Base-by-base conservation (phyloP, 495 filamentous ascomycete species). In the Penicillium longicatenatum region DNA sequence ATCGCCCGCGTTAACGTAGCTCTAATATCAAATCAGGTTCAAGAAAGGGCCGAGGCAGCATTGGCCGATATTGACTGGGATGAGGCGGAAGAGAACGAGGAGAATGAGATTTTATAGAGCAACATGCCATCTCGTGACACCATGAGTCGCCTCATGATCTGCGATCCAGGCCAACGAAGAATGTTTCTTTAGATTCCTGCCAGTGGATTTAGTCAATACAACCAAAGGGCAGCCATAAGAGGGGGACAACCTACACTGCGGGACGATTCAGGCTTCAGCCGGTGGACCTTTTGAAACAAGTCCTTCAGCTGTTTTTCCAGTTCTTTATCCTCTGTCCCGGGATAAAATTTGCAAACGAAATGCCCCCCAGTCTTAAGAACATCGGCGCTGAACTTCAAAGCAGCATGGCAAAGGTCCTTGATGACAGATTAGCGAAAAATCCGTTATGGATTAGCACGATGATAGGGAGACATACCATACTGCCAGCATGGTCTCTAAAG, bases 291-390 rank as follows among this genome's bases (percentile, higher is more conserved):
- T 16, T 75, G 70, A 65, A 98, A 98, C 60, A 94, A 71, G 39
- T 81, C 80, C 62, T 80, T 90, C 39, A 98, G 75, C 59, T 82
- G 78, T 55, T 68, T 73, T 73, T 96, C 91, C 21, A 98, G 68
- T 5, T 75, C 76, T 72, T 88, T 90, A 67, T 97, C 92, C 63
- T 97, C 91, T 5, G 79, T 69, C 4, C 94, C 94, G 68, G 93
- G 90, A 71, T 98, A 98, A 72, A 96, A 98, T 74, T 98, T 98
- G 80, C 94, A 98, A 31, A 98, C 82, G 63, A 98, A 96, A 68
- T 93, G 87, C 0, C 94, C 94, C 42, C 87, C 88, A 20, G 80
- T 71, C 61, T 84, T 87, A n/a, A 98, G 80, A 10, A 90, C 92
- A 63, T 96, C 90, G 64, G 86, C 87, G 44, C 86, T 82, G 71